Evolutionary conservation across 805 yeast genomes (phyloP), one percentile per base, ranked within the genome.

Genomic region (Yarrowia bubula): DNA sequence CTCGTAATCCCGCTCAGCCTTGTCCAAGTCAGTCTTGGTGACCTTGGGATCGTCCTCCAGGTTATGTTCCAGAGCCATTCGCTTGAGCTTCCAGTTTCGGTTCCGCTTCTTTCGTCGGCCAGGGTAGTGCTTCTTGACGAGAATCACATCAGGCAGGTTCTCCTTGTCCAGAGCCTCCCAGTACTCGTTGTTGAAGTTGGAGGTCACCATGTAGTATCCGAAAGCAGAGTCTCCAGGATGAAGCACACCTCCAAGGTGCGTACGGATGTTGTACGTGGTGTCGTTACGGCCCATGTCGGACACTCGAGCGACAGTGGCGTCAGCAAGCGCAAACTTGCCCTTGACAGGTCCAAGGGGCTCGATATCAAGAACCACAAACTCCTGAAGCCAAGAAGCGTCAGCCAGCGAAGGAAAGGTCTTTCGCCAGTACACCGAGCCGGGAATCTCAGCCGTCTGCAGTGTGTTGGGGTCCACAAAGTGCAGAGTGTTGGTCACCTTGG

Each of bases 1-100:
- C 79, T 93, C 99, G 79, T 91, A 95, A 78, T 93, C 99, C 77
- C 85, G 87, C 78, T 93, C 98, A 5, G 96, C 97, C 71, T 89
- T 84, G 75, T 91, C 98, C 71, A 86, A 86, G 68, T 92, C 97
- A 77, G 89, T 95, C 80, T 84, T 88, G 39, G 70, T 50, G 33
- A 58, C 51, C 39, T 58, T 53, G 10, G 60, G 93, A 39, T 84
- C 89, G 35, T 81, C 83, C 64, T 80, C 83, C 46, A 69, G 71
- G 44, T 75, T 74, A 77, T 91, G 96, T 78, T 92, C 98, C 72
- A 81, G 87, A 50, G 98, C 98, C 97, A 92, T 91, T 84, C 98
- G 88, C 87, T 89, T 90, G 79, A 92, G 86, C 80, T 90, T 92
- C 97, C 97, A 92, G 77, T 81, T 81, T 82, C 96, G 87, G 81